Evolutionary conservation across 371 early-diverging fungal genomes (phyloP), one percentile per base, ranked within the genome.

Genomic region (Catenaria anguillulae): DNA sequence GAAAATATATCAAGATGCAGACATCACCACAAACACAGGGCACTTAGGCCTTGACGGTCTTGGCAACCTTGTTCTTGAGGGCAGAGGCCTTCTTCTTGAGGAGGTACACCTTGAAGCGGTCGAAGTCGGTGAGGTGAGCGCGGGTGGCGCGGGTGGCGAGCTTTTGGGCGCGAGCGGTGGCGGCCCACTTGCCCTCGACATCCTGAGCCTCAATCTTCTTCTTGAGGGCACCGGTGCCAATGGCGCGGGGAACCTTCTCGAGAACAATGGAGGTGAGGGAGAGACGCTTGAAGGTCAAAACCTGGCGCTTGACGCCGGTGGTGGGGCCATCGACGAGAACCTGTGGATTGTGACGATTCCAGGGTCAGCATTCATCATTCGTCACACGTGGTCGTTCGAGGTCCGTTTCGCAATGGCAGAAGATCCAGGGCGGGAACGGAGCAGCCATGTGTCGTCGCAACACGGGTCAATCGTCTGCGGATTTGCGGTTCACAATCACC

Each of bases 301-400:
- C 82, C 73, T 90, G 88, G 73, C 97, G 95, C 67, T 77, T 43
- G 66, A 96, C 93, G 71, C 85, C 90, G 62, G 92, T 92, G 81
- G 90, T 92, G 62, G 98, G 98, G 63, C 97, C 96, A 75, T 95
- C 95, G 71, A 98, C 77, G 68, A 98, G 81, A 70, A 92, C 96
- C 84, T 87, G 71, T 46, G 55, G 21, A n/a, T n/a, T n/a, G n/a
- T n/a, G n/a, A n/a, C n/a, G n/a, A n/a, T n/a, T n/a, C n/a, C n/a
- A n/a, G n/a, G n/a, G n/a, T n/a, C n/a, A n/a, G n/a, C n/a, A n/a
- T n/a, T n/a, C n/a, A n/a, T n/a, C n/a, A n/a, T n/a, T n/a, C n/a
- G n/a, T n/a, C n/a, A n/a, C n/a, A n/a, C n/a, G n/a, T n/a, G n/a
- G n/a, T n/a, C n/a, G n/a, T n/a, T n/a, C n/a, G n/a, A n/a, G n/a